Evolutionary conservation across 345 rosid genomes (phyloP).

Genomic region (Corchorus olitorius): DNA sequence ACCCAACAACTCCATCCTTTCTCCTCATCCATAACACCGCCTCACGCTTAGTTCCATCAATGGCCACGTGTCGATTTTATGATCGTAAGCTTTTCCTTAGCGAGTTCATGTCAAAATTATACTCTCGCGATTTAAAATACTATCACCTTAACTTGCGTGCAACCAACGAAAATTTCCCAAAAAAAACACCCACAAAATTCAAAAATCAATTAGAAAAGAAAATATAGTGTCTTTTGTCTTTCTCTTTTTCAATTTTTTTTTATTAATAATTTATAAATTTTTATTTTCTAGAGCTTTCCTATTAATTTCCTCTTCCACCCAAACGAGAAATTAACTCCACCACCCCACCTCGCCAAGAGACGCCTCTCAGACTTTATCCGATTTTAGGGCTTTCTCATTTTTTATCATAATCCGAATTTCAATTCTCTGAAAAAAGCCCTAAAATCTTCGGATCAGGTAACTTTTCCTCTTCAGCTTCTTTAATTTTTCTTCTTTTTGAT

Average conservation of each 20-base stretch:
- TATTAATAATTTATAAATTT: too few relatives aligned
- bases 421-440: not conserved
- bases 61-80: not conserved
- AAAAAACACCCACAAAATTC: not conserved
- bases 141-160: not conserved
- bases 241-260: too few relatives aligned
- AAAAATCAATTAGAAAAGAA: not conserved
- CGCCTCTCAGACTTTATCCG: slow-evolving; percentile 1
- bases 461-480: not conserved
- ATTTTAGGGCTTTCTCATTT: not conserved
- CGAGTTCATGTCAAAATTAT: not conserved
- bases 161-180: not conserved
- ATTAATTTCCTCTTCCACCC: slow-evolving; percentile 9
- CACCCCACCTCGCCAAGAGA: not conserved
- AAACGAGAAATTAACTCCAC: not conserved
- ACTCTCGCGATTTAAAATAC: too few relatives aligned
- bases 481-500: not conserved
- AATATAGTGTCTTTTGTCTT: not conserved
- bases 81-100: not conserved
- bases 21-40: not conserved
- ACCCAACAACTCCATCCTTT: not conserved
- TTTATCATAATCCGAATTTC: not conserved
- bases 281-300: not conserved
- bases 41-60: not conserved
- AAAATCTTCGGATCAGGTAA: slow-evolving; percentile 16